Base-by-base conservation (phyloP, 140 eudicot genomes). In the Stevia rebaudiana region DNA sequence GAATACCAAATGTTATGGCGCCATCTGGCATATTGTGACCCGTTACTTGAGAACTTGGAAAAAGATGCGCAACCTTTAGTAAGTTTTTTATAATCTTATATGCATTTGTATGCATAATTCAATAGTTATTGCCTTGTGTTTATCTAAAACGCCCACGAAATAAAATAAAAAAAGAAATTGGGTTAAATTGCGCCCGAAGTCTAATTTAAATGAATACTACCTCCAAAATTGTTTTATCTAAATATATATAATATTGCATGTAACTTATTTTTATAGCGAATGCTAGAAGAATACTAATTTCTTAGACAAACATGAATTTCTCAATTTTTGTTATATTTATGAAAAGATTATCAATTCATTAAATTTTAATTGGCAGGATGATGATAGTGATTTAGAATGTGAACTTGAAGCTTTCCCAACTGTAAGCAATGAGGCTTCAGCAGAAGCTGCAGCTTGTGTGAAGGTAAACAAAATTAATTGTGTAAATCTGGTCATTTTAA, bases 1-100 rank as follows among this genome's bases (percentile, higher is more conserved):
- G 98, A 87, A 43, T 84, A 84, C 76, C 98, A 87, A 53, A 82
- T 82, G 95, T 44, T 91, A 64, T 91, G 98, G 98, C 86, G 96
- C 65, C 96, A 83, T 79, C 65, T 87, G 30, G 96, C 98, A 3
- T 91, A 84, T 76, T 77, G 83, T 1, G 72, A 81, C 8, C 46
- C 84, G 8, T 74, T 91, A 69, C 63, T 70, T 23, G 89, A 82
- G 31, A 43, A 44, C 31, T 17, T 76, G 9, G 90, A 80, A 22
- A 52, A 69, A 50, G 85, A 47, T n/a, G 81, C 49, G 41, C 70
- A 77, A 19, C 94, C 91, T 42, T 19, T 82, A 75, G 96, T 91
- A 23, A 62, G 88, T 75, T 49, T 64, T 1, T 21, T 9, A 54
- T 25, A 13, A n/a, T 52, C 41, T 47, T 35, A 3, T 73, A 7